phyloP scores from a whole-genome alignment of 805 yeast genomes.

The Jamesozyma rosinii region DNA sequence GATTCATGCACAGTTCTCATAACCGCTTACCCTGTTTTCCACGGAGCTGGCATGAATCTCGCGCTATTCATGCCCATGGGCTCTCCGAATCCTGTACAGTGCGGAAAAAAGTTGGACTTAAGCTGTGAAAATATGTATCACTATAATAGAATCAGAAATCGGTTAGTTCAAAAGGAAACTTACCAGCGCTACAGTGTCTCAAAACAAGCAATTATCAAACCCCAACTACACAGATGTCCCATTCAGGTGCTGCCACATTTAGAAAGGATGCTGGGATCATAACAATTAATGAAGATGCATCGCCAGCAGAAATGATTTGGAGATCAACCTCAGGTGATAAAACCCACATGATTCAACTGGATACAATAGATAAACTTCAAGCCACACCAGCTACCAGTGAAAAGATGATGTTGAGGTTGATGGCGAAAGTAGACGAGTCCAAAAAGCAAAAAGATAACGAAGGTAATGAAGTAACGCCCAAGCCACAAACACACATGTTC shows the following conservation, averaged over 20 bases:
- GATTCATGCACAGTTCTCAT: too few species aligned
- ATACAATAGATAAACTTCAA: slow-evolving; percentile 43
- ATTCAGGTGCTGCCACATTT: slow-evolving; percentile 46
- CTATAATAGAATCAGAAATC: too few species aligned
- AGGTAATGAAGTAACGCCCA: slow-evolving; percentile 21
- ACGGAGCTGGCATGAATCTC: too few species aligned
- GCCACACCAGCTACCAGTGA: slow-evolving; percentile 62
- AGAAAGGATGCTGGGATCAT: slow-evolving; percentile 50
- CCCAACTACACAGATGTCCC: too few species aligned
- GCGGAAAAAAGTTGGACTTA: too few species aligned
- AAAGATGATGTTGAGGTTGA: slow-evolving; percentile 55
- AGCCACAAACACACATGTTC: slow-evolving; percentile 36
- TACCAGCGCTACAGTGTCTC: too few species aligned
- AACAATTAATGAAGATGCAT: slow-evolving; percentile 44
- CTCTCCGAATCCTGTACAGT: too few species aligned
- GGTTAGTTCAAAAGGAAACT: too few species aligned
- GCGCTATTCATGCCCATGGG: too few species aligned
- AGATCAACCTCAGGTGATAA: slow-evolving; percentile 44
- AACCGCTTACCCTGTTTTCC: too few species aligned
- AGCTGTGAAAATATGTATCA: too few species aligned
- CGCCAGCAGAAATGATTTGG: slow-evolving; percentile 52
- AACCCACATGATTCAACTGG: slow-evolving; percentile 34
- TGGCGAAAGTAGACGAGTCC: slow-evolving; percentile 34
- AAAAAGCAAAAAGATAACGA: slow-evolving; percentile 25
- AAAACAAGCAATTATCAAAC: too few species aligned